Base-by-base conservation (phyloP, 2,329 filamentous ascomycete genomes). In the Ophiocordyceps sinensis region DNA sequence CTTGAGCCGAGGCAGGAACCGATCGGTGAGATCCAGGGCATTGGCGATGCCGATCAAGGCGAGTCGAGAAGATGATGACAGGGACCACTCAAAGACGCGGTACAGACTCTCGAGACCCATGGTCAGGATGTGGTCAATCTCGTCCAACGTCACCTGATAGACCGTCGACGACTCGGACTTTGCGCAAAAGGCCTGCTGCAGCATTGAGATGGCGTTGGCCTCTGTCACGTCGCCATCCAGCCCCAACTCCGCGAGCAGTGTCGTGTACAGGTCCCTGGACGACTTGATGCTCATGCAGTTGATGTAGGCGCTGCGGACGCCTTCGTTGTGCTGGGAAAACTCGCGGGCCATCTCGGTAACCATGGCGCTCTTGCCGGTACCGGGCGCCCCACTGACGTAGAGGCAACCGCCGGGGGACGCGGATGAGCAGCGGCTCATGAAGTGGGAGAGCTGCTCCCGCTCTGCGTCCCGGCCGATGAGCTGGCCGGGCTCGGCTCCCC, bases 281-380 rank as follows among this genome's bases (percentile, higher is more conserved):
- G 79, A 85, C 54, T 91, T 93, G 61, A 95, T 79, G 61, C 88
- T 94, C 79, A 95, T 95, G 63, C 91, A 98, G 59, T 98, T 98
- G 68, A 98, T 73, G 54, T 88, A 89, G 3, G 79, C 79, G 41
- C 80, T 78, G 52, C 76, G 78, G 41, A 91, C 66, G 4, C 66
- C 59, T 14, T 70, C 64, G 29, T 66, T 64, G 23, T 9, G 23
- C 4, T 64, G 56, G 11, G 65, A 64, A 38, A 81, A 62, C 36
- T 77, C 68, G 38, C 75, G 66, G 38, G 82, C 82, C 39, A 94
- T 75, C 56, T 93, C 81, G 47, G 79, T 79, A 46, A 96, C 78
- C 68, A 96, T 82, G 28, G 91, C 91, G 59, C 88, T 96, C 66
- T 98, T 98, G 41, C 91, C 91, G 0, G 91, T 98, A 11, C 91